These are phyloP conservation scores for Teratosphaeriaceae sp. DNA, from an alignment of 2,329 filamentous ascomycete genomes.

Conservation along the genomic window DNA sequence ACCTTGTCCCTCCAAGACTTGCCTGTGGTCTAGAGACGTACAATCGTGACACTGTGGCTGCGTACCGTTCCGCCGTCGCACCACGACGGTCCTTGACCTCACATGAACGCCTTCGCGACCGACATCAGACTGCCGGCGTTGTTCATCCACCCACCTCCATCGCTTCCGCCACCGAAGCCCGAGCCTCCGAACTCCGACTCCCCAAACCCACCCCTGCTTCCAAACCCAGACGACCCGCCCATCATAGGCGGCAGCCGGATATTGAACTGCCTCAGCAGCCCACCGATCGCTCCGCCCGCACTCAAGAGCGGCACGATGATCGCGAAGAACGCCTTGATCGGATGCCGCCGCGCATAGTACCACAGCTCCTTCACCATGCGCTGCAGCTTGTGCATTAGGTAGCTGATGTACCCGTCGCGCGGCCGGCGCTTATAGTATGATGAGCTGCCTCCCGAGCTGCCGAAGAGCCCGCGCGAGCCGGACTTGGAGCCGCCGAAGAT, in stretches of 20 bases:
- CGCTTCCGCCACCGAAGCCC: constrained; percentile 35
- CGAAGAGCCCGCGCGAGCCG: constrained; percentile 23
- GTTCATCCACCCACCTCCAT: constrained; percentile 35
- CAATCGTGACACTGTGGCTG: constrained; percentile 2
- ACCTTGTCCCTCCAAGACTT: too few species aligned
- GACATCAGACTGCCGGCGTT: constrained; percentile 43
- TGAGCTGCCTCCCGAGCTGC: constrained; percentile 36
- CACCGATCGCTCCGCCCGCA: constrained; percentile 67
- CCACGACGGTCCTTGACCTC: constrained; percentile 12
- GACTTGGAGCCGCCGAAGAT: constrained; percentile 16
- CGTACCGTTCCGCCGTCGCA: not conserved
- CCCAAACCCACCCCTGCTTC: constrained; percentile 18
- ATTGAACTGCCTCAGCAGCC: constrained; percentile 71
- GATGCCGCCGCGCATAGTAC: constrained; percentile 75
- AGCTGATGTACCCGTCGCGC: constrained; percentile 68
- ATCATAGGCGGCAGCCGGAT: constrained; percentile 61
- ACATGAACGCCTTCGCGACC: constrained; percentile 48
- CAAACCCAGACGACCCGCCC: constrained; percentile 17
- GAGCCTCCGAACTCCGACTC: constrained; percentile 41
- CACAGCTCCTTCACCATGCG: constrained; percentile 73
- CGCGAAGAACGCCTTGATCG: constrained; percentile 83
- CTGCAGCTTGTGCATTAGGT: constrained; percentile 67
- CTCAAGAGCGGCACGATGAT: constrained; percentile 80
- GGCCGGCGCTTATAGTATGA: constrained; percentile 74
- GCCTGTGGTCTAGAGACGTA: too few species aligned